Conservation (phyloP, 108 stramenopile genomes). For the Conticribra weissflogii region DNA sequence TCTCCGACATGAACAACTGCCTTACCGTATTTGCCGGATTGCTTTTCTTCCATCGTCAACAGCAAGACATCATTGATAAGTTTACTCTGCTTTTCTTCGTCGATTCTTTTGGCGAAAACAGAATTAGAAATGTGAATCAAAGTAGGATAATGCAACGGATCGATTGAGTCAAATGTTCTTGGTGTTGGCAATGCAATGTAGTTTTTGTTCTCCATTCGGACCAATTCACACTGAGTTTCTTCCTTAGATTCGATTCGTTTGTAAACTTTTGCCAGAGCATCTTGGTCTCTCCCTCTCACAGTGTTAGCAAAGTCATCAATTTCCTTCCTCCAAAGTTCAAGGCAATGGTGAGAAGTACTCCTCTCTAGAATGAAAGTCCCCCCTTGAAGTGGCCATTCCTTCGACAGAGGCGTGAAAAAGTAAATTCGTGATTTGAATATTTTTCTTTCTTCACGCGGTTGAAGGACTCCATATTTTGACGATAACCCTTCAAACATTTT, state of each 20-base stretch:
- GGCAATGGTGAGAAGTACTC: slow-evolving; percentile 33
- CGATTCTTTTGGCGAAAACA: slow-evolving; percentile 43
- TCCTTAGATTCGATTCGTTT: slow-evolving; percentile 25
- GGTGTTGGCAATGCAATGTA: slow-evolving; percentile 44
- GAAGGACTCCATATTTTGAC: slow-evolving; percentile 8
- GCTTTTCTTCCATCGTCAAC: slow-evolving; percentile 36
- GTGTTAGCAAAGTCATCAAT: slow-evolving; percentile 30
- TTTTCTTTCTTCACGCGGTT: slow-evolving; percentile 3
- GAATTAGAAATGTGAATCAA: slow-evolving; percentile 48
- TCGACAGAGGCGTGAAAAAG: slow-evolving; percentile 36
- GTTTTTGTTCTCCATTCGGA: slow-evolving; percentile 40
- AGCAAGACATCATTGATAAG: slow-evolving; percentile 32
- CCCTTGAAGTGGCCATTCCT: slow-evolving; percentile 40
- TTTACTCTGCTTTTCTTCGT: slow-evolving; percentile 33
- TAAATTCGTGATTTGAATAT: slow-evolving; percentile 27
- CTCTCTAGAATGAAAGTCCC: slow-evolving; percentile 44
- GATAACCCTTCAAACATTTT: slow-evolving; percentile 28
- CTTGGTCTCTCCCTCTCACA: slow-evolving; percentile 39
- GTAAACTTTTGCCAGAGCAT: slow-evolving; percentile 36
- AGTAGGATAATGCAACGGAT: slow-evolving; percentile 11
- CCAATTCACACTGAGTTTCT: slow-evolving; percentile 33
- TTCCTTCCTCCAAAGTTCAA: slow-evolving; percentile 37
- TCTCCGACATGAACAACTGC: slow-evolving; percentile 19
- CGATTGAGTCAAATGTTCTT: slow-evolving; percentile 23
- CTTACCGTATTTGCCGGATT: slow-evolving; percentile 41